Percentiles rank a stretch among this genome's conserved stretches.
phyloP scores from a whole-genome alignment of 306 rosid species.

The Benincasa hispida region DNA sequence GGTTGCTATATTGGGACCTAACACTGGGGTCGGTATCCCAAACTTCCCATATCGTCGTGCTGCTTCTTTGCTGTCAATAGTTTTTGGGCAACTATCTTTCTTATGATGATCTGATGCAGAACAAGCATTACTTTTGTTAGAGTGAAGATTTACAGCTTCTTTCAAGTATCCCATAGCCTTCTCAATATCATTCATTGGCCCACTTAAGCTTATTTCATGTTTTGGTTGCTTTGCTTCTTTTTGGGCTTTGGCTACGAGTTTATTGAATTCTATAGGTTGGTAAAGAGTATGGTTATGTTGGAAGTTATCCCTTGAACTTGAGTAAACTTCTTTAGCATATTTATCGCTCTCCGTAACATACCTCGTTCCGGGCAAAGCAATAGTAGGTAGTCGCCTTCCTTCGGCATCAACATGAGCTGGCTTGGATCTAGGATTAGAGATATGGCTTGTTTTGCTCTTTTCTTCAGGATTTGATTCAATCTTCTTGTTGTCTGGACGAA shows the following conservation, averaged over 20 bases:
- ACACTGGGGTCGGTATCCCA: not conserved
- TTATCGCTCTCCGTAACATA: conserved; percentile 14
- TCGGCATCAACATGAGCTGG: conserved; percentile 9
- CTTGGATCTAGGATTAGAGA: not conserved
- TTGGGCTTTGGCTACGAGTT: conserved; percentile 15
- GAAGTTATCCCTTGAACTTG: too few relatives aligned
- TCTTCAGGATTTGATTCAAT: not conserved
- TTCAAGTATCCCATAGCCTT: conserved; percentile 15
- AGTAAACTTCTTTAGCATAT: conserved; percentile 6
- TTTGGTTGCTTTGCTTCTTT: conserved; percentile 21
- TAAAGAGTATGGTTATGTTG: not conserved
- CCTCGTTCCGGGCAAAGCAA: not conserved
- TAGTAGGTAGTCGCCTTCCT: conserved; percentile 3
- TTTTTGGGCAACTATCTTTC: not conserved
- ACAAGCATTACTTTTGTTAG: not conserved
- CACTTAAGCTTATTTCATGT: conserved; percentile 10
- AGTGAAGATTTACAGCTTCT: conserved; percentile 11
- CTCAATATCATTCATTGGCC: conserved; percentile 27
- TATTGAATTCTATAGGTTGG: conserved; percentile 3
- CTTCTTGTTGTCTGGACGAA: conserved; percentile 10
- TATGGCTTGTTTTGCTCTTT: conserved; percentile 11
- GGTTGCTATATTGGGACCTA: not conserved
- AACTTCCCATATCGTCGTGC: conserved; percentile 12
- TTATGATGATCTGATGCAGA: not conserved
- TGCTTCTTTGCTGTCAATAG: conserved; percentile 12